Base-by-base conservation (phyloP, 2,329 filamentous ascomycete species). In the Rhytidhysteron rufulum region DNA sequence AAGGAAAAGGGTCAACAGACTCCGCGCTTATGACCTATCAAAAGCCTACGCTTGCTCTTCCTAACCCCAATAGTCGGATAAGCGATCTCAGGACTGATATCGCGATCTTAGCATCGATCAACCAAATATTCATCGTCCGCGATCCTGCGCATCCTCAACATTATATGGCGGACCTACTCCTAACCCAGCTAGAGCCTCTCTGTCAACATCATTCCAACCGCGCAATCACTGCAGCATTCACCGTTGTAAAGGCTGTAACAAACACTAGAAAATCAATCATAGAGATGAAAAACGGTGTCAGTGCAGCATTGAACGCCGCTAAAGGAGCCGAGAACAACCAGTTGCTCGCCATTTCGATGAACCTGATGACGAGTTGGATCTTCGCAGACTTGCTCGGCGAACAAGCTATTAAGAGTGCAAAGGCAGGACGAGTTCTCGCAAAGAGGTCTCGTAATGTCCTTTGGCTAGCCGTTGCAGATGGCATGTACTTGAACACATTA, bases 301-400 rank as follows among this genome's bases (percentile, higher is more conserved):
- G 87, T 45, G 74, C 76, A 29, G 85, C 88, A 2, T 75, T 95
- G 31, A 75, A 77, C 29, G 79, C 81, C 3, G 83, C 86, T 10
- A 83, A 84, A 48, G 71, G 73, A 6, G 82, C 85, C 7, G 74
- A 75, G 40, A 95, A 95, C 60, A 80, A 80, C 21, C 86, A 94
- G 49, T 84, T 90, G 39, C 77, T 89, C n/a, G 83, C 83, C 34
- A 85, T 96, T 48, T 83, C 85, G 5, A 78, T 96, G 43, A 89
- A 83, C 51, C 83, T 93, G 49, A 94, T 96, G 85, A 85, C 86
- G 38, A 82, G 78, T 56, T 79, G 82, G 37, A 85, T 95, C 55
- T 96, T 90, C 63, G 83, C 84, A 33, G 85, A 85, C 43, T 84
- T 90, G 11, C 80, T 94, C 4, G 88, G 88, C 36, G 67, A 70